A percentile compares a stretch with the other conserved stretches of the same genome.
Conservation (phyloP, 1,284 basidiomycete species). For the Puccinia polysora region DNA sequence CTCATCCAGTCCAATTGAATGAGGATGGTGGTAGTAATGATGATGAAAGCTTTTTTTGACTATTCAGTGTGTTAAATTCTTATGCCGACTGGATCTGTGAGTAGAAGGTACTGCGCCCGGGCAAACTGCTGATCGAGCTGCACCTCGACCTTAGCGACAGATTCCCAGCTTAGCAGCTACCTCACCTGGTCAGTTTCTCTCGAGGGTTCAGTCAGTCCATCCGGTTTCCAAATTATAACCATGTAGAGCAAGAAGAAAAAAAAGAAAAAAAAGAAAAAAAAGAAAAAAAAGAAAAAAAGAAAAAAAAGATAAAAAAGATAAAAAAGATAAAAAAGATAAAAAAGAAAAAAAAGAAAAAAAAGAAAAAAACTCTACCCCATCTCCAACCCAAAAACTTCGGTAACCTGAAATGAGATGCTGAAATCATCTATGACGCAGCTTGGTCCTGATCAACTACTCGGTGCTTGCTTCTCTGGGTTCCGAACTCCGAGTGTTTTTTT, state of each 20-base stretch:
- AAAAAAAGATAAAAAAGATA: background rate
- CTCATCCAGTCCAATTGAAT: background rate
- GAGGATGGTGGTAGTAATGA: background rate
- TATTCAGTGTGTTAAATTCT: too few species aligned
- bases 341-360: background rate
- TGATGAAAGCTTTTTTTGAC: background rate
- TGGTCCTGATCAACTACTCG: too few species aligned
- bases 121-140: background rate
- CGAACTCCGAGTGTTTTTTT: too few species aligned
- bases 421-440: too few species aligned
- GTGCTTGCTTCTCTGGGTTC: too few species aligned
- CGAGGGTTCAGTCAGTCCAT: background rate
- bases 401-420: too few species aligned
- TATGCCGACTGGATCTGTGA: background rate
- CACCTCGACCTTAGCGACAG: slow-evolving; percentile 3
- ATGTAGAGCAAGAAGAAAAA: background rate
- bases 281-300: background rate
- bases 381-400: background rate
- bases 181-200: background rate
- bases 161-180: background rate
- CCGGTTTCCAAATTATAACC: background rate
- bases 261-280: background rate
- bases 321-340: background rate
- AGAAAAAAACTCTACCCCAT: background rate
- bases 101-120: background rate